Evolutionary conservation across 768 basidiomycete species (phyloP), one percentile per base, ranked within the genome.

Genomic region (Collybiopsis confluens): DNA sequence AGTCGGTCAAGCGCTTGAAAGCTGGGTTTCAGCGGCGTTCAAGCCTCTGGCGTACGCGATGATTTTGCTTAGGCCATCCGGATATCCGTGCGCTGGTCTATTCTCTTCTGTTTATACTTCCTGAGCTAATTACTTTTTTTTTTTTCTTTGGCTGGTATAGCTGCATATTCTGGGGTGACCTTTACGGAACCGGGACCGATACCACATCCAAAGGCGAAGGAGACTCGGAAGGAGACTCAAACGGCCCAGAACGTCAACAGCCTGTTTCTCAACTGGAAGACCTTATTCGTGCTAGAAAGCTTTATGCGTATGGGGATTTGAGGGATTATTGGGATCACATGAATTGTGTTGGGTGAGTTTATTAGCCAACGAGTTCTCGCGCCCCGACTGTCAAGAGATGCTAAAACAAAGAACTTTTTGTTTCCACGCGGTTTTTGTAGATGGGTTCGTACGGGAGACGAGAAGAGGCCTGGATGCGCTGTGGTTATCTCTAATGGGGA

Each of bases 151-250:
- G n/a, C n/a, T n/a, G n/a, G n/a, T n/a, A n/a, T n/a, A 83, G 82
- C 18, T 84, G 82, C 55, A 76, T 83, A 13, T 84, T 85, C 65
- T 83, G 82, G 56, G 83, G 81, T 24, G 82, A 84, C 57, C 56
- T 84, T 8, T 83, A 80, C 60, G 76, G 74, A 0, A 77, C 78
- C 52, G n/a, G n/a, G n/a, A n/a, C n/a, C n/a, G n/a, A n/a, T n/a
- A n/a, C n/a, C n/a, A n/a, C n/a, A n/a, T n/a, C n/a, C n/a, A n/a
- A n/a, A n/a, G n/a, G n/a, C n/a, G n/a, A n/a, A n/a, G n/a, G n/a
- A n/a, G n/a, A n/a, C n/a, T n/a, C n/a, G n/a, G n/a, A n/a, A n/a
- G n/a, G n/a, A n/a, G n/a, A n/a, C n/a, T n/a, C n/a, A n/a, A n/a
- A n/a, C n/a, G n/a, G 68, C 64, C 44, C 44, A 4, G n/a, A 45